Percentiles rank a stretch among this genome's conserved stretches.
phyloP scores from a whole-genome alignment of 805 yeast genomes.

The Starmerella cellae region DNA sequence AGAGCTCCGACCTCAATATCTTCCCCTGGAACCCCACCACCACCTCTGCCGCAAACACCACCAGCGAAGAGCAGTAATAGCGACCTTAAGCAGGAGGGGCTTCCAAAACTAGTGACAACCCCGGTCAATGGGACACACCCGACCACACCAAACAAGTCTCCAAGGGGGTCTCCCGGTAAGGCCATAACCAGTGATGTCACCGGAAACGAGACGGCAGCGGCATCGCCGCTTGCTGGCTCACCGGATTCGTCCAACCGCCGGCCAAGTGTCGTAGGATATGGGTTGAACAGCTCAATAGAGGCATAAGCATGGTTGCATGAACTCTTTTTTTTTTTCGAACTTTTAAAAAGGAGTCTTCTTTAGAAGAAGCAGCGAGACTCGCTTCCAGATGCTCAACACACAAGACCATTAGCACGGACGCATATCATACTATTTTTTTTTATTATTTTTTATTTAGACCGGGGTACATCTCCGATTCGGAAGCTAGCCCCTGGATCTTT shows the following conservation, averaged over 20 bases:
- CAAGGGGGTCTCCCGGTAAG: neutral
- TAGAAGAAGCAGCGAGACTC: no score
- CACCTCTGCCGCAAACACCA: no score
- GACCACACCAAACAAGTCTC: neutral
- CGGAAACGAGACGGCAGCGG: neutral
- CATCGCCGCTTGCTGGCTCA: slow-evolving; percentile 1
- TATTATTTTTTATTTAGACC: no score
- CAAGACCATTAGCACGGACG: no score
- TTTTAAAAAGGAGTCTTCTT: no score
- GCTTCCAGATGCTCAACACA: no score
- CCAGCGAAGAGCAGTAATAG: no score
- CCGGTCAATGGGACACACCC: neutral
- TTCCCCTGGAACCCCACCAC: no score
- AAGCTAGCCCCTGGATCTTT: no score
- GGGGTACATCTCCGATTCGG: no score
- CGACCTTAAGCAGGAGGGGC: neutral
- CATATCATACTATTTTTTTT: no score
- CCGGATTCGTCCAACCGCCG: slow-evolving; percentile 2
- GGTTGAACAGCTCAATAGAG: neutral
- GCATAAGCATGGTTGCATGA: neutral
- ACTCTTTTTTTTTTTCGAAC: neutral
- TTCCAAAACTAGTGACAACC: neutral
- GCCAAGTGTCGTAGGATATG: slow-evolving; percentile 10
- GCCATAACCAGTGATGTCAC: neutral
- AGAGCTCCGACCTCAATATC: no score